Base-by-base conservation (phyloP, 2,329 filamentous ascomycete genomes). In the Pseudogymnoascus verrucosus region DNA sequence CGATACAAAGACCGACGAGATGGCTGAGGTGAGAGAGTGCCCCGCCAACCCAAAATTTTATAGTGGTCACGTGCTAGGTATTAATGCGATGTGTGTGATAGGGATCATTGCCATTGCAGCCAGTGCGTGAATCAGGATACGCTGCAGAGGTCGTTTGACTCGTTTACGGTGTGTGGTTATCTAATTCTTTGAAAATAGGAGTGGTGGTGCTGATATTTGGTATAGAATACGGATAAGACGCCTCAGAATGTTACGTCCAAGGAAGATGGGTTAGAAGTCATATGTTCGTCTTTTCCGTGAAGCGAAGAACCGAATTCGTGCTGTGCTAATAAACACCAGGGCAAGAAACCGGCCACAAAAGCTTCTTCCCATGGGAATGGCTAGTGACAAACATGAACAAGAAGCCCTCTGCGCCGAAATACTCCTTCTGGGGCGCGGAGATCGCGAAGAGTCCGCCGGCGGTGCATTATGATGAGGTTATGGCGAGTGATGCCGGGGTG, bases 41-140 rank as follows among this genome's bases (percentile, higher is more conserved):
- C 44, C 44, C 44, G 21, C 21, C 21, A 47, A 6, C 11, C 5
- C 19, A 10, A 51, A 2, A 2, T 16, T 40, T 16, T 40, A 2
- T 16, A 6, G 3, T 3, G 37, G n/a, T 44, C 44, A 51, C 44
- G 44, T 51, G 44, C 26, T 28, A 8, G 6, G 3, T 28, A 51
- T 51, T 28, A 28, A 51, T 28, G 16, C 12, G 5, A 7, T 4
- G 3, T 12, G 5, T 42, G 28, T 39, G 5, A 21, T 57, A 73
- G 89, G 66, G 89, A 92, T 69, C 89, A 90, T 70, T 93, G 89
- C 71, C 87, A 85, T 64, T 93, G 89, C 71, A 69, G 74, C 1
- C 73, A 77, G 65, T 92, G 89, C 71, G 80, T 89, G 23, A 87
- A 91, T 73, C 82, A 83, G 64, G 83, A 86, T 65, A 93, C 89